These are phyloP conservation scores for Kodamaea plutei DNA, from an alignment of 1,139 yeast species.

Conservation along the genomic window DNA sequence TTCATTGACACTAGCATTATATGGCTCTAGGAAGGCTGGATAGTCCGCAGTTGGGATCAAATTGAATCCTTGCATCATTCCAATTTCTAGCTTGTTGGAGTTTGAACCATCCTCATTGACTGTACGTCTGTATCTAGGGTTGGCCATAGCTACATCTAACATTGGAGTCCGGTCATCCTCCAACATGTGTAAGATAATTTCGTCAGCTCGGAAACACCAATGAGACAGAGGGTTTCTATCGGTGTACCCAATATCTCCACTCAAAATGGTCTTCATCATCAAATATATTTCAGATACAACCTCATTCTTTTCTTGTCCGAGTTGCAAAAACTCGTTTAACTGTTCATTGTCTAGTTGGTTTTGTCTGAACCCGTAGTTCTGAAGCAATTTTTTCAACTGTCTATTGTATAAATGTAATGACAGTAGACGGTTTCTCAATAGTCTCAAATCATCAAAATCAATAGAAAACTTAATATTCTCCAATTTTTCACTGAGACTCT, in stretches of 20 bases:
- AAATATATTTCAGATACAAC: conserved; percentile 34
- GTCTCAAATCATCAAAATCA: conserved; percentile 37
- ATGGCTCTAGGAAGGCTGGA: conserved; percentile 37
- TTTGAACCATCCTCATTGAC: conserved; percentile 44
- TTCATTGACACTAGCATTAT: conserved; percentile 12
- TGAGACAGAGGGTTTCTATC: conserved; percentile 25
- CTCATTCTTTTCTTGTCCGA: conserved; percentile 27
- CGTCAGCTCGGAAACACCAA: conserved; percentile 62
- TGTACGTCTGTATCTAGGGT: conserved; percentile 45
- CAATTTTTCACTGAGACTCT: conserved; percentile 29
- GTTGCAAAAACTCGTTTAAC: conserved; percentile 31
- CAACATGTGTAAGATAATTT: conserved; percentile 40
- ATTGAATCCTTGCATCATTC: conserved; percentile 44
- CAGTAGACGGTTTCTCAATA: conserved; percentile 26
- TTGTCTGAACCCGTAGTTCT: conserved; percentile 38
- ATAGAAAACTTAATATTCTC: conserved; percentile 41
- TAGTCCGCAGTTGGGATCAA: conserved; percentile 30
- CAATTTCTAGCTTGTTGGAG: conserved; percentile 35
- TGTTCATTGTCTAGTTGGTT: conserved; percentile 31
- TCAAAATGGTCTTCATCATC: conserved; percentile 36
- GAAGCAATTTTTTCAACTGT: conserved; percentile 21
- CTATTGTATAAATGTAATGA: conserved; percentile 26
- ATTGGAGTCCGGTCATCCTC: conserved; percentile 43
- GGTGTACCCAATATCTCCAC: conserved; percentile 30
- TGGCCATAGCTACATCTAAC: conserved; percentile 37